These are phyloP conservation scores for Suaeda aralocaspica DNA, from an alignment of 148 eudicot species.

Conservation along the genomic window DNA sequence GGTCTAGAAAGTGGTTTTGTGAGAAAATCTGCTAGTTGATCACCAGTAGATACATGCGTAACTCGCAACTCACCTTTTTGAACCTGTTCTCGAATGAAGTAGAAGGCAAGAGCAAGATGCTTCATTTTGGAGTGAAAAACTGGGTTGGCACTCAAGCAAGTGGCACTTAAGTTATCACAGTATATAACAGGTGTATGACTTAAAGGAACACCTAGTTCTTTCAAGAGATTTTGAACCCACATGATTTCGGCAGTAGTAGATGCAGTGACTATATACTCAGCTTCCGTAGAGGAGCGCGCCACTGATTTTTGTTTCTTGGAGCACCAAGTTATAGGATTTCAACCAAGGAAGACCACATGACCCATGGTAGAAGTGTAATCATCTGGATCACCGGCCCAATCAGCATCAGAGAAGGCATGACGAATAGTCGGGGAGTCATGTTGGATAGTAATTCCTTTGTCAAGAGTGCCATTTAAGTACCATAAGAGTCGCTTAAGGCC, in stretches of 20 bases:
- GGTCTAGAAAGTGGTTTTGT: too few relatives aligned
- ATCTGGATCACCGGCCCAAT: background rate
- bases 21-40: too few relatives aligned
- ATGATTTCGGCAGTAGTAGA: background rate
- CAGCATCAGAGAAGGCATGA: background rate
- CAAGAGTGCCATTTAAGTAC: background rate
- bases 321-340: conserved; percentile 1
- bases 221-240: background rate
- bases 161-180: background rate
- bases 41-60: too few relatives aligned
- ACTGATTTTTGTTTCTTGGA: background rate
- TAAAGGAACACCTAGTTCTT: background rate
- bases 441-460: background rate
- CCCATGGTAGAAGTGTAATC: background rate
- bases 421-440: background rate
- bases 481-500: background rate
- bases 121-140: background rate
- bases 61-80: background rate
- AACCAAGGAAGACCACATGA: background rate
- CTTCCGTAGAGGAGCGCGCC: background rate
- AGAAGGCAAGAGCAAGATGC: background rate
- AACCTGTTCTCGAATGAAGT: background rate
- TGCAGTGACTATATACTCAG: background rate
- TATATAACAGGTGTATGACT: background rate
- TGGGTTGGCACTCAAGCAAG: background rate